phyloP scores from a whole-genome alignment of 257 asterid genomes.

The Nicotiana tabacum region DNA sequence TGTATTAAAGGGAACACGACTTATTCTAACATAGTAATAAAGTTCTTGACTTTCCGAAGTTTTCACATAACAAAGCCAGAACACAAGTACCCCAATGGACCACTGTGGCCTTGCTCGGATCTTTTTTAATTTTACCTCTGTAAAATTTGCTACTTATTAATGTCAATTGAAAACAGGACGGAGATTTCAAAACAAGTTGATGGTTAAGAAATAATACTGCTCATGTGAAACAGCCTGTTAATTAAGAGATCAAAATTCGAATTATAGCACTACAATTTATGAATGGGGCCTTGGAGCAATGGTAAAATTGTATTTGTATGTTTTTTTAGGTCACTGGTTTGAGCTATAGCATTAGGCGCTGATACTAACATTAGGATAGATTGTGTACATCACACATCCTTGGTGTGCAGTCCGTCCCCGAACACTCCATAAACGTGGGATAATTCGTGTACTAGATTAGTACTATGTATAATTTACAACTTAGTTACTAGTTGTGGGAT shows the following conservation, averaged over 20 bases:
- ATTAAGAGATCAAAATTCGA: not conserved
- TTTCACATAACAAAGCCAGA: not conserved
- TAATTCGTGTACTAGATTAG: too few species aligned
- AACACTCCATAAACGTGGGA: too few species aligned
- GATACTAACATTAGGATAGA: too few species aligned
- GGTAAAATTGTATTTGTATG: too few species aligned
- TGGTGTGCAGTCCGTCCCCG: accelerated
- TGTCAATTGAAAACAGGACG: not conserved
- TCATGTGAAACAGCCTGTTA: not conserved
- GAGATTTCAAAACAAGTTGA: not conserved
- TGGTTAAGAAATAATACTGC: not conserved
- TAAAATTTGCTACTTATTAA: not conserved
- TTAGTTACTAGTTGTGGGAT: too few species aligned
- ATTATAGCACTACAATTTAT: too few species aligned
- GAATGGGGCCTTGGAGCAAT: too few species aligned
- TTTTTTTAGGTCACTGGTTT: too few species aligned
- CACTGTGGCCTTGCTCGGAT: too few species aligned
- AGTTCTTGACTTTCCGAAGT: constrained; percentile 1
- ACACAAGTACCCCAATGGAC: constrained; percentile 8
- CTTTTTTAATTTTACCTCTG: too few species aligned
- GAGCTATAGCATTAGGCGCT: not conserved
- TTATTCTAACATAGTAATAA: constrained; percentile 11
- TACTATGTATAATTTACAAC: too few species aligned
- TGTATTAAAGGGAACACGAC: not conserved
- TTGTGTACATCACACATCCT: too few species aligned